Conservation (phyloP, 2,329 filamentous ascomycete species). For the Diaporthe australafricana region DNA sequence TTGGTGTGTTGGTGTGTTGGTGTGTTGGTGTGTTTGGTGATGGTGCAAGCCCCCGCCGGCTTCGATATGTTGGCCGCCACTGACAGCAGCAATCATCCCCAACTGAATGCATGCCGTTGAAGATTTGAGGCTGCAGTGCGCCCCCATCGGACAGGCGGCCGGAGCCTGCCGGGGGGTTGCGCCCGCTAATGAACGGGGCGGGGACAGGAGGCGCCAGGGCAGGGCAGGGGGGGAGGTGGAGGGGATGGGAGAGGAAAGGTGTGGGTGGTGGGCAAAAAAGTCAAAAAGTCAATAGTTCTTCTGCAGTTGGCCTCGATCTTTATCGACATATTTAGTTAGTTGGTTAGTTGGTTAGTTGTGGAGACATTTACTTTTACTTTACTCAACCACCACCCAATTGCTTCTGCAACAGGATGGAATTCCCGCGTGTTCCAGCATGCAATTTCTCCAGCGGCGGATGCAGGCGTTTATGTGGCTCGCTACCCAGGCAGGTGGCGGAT, state of each 20-base stretch:
- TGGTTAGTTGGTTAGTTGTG: not conserved
- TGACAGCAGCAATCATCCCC: conserved; percentile 10
- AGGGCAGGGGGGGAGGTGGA: not conserved
- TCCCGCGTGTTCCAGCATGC: too few species aligned
- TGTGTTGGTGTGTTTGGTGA: too few species aligned
- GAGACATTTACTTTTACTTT: too few species aligned
- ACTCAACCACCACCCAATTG: too few species aligned
- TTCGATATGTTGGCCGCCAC: conserved; percentile 8
- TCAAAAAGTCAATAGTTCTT: conserved; percentile 7
- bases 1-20: too few species aligned
- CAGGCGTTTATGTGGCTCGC: too few species aligned
- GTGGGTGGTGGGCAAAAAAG: too few species aligned
- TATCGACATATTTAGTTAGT: not conserved
- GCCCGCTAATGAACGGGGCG: conserved; percentile 6
- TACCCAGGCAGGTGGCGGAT: too few species aligned
- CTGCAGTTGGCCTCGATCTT: not conserved
- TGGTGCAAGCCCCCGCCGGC: too few species aligned
- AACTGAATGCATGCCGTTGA: conserved; percentile 24
- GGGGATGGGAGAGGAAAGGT: too few species aligned
- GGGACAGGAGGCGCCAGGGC: not conserved
- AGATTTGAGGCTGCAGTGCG: conserved; percentile 24
- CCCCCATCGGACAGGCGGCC: conserved; percentile 24
- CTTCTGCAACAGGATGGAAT: too few species aligned
- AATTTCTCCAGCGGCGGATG: too few species aligned
- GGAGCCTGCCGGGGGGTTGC: conserved; percentile 17